phyloP scores from a whole-genome alignment of 2,329 filamentous ascomycete species.

The Fonsecaea nubica region DNA sequence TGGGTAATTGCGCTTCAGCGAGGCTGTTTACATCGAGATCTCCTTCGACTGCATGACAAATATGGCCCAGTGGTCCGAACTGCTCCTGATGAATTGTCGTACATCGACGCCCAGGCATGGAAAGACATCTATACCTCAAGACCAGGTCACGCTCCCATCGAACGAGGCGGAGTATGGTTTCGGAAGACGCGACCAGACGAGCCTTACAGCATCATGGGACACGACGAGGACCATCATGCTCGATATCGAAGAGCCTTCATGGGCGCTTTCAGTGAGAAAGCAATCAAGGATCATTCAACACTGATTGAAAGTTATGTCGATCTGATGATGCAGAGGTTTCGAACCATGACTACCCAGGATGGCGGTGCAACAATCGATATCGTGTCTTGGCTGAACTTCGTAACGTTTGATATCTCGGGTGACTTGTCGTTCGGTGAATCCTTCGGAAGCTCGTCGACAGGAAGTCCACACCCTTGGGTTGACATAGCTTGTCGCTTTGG shows the following conservation, averaged over 20 bases:
- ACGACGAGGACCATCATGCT: slow-evolving; percentile 40
- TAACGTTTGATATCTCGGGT: slow-evolving; percentile 34
- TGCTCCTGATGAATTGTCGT: slow-evolving; percentile 49
- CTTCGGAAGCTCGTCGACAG: slow-evolving; percentile 41
- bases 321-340: slow-evolving; percentile 16
- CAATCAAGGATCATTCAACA: slow-evolving; percentile 11
- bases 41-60: slow-evolving; percentile 40
- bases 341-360: background rate
- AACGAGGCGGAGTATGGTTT: slow-evolving; percentile 18
- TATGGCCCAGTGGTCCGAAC: slow-evolving; percentile 47
- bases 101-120: slow-evolving; percentile 42
- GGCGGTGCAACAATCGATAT: slow-evolving; percentile 8
- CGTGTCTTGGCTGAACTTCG: slow-evolving; percentile 26
- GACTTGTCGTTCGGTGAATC: slow-evolving; percentile 43
- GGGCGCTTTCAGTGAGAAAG: slow-evolving; percentile 51
- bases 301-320: slow-evolving; percentile 23
- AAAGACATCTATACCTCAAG: slow-evolving; percentile 44
- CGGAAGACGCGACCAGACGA: slow-evolving; percentile 3
- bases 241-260: slow-evolving; percentile 45
- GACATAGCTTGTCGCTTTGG: slow-evolving; percentile 37
- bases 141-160: background rate
- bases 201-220: slow-evolving; percentile 12
- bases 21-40: slow-evolving; percentile 48
- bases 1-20: slow-evolving; percentile 39
- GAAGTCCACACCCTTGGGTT: slow-evolving; percentile 43